Evolutionary conservation across 352 stramenopile species (phyloP).

Genomic region (Chrysophaeum taylorii): DNA sequence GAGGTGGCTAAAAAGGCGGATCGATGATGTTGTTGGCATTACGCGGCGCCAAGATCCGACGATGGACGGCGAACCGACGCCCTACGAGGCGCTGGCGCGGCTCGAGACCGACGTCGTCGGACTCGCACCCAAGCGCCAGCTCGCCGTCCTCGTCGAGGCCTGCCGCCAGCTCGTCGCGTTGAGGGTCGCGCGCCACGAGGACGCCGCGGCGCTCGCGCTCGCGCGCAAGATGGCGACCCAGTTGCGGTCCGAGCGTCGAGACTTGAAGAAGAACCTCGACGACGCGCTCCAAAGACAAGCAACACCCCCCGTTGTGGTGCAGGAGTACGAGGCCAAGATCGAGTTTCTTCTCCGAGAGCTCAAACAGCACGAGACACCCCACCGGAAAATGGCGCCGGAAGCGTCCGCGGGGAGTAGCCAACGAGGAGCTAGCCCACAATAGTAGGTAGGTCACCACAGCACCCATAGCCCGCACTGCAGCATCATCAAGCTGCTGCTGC

Average conservation of each 20-base stretch:
- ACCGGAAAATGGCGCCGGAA: no score
- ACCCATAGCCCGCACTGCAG: no score
- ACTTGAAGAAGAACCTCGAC: background rate
- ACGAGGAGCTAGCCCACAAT: no score
- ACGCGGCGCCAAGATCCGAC: background rate
- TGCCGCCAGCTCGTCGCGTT: background rate
- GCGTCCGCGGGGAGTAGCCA: no score
- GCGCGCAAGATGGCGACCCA: no score
- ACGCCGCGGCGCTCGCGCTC: background rate
- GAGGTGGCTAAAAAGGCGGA: background rate
- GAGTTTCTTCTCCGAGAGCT: background rate
- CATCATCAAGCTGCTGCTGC: no score
- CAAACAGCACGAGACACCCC: background rate
- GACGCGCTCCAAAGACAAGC: background rate
- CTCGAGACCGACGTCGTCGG: background rate
- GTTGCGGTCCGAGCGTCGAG: background rate
- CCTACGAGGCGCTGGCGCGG: background rate
- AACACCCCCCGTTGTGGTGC: background rate
- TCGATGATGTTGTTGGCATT: background rate
- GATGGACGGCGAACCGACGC: background rate
- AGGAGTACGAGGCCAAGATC: conserved; percentile 11
- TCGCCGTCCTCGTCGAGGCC: background rate
- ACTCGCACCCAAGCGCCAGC: background rate
- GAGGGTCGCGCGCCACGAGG: background rate
- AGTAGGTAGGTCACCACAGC: no score